A percentile compares a stretch with the other conserved stretches of the same genome.
These are phyloP conservation scores for Gossypium gossypioides DNA, from an alignment of 441 rosid genomes.

Conservation along the genomic window DNA sequence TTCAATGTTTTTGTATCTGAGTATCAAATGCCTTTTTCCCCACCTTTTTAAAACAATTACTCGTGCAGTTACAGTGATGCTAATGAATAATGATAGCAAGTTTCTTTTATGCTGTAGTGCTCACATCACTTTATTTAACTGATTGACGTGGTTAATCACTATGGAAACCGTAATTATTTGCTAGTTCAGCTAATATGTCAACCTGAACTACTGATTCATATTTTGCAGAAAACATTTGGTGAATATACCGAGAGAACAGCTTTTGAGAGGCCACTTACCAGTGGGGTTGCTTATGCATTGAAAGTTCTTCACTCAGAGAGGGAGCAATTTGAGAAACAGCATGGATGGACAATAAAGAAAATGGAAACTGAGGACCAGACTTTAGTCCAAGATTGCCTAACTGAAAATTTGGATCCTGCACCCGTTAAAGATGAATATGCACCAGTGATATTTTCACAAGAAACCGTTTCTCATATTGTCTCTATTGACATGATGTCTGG, in stretches of 20 bases:
- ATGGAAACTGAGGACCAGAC: slow-evolving; percentile 86
- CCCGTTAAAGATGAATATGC: slow-evolving; percentile 87
- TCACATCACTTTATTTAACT: not conserved
- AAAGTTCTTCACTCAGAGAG: slow-evolving; percentile 82
- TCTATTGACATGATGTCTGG: slow-evolving; percentile 99
- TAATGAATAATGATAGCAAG: not conserved
- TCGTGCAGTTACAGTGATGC: not conserved
- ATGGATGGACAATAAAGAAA: slow-evolving; percentile 74
- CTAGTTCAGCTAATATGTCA: not conserved
- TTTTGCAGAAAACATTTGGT: slow-evolving; percentile 70
- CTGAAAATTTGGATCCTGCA: slow-evolving; percentile 74
- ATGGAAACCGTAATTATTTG: not conserved
- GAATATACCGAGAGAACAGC: slow-evolving; percentile 86
- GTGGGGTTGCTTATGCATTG: slow-evolving; percentile 95
- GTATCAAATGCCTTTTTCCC: not conserved
- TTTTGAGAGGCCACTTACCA: slow-evolving; percentile 94
- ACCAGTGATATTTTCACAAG: slow-evolving; percentile 86
- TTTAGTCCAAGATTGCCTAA: slow-evolving; percentile 68
- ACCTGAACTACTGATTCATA: slow-evolving; percentile 5
- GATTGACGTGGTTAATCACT: not conserved
- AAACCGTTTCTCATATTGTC: slow-evolving; percentile 86
- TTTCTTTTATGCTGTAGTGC: not conserved
- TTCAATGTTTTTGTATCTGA: not conserved
- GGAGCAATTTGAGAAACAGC: slow-evolving; percentile 67
- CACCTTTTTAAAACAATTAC: not conserved